Percentiles rank a stretch among this genome's conserved stretches.
phyloP scores from a whole-genome alignment of 768 basidiomycete genomes.

The Cyclocybe cylindracea region DNA sequence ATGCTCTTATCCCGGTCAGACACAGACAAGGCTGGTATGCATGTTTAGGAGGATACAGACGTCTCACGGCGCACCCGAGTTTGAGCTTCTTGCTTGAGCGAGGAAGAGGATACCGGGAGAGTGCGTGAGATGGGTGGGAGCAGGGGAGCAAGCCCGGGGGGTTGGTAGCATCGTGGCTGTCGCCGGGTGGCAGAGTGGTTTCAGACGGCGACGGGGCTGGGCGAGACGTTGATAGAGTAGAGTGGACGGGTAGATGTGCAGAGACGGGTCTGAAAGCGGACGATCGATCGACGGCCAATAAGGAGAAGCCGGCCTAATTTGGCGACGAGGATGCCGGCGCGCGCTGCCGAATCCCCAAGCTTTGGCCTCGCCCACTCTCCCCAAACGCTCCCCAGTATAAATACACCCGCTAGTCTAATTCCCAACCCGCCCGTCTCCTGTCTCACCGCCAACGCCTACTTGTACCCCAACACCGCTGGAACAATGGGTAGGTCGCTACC shows the following conservation, averaged over 20 bases:
- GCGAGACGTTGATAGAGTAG: too few species aligned
- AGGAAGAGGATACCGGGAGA: too few species aligned
- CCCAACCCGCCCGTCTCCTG: conserved; percentile 11
- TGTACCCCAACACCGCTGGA: conserved; percentile 5
- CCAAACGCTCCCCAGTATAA: conserved; percentile 30
- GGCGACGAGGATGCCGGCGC: conserved; percentile 4
- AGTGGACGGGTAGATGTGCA: too few species aligned
- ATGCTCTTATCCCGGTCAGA: background rate
- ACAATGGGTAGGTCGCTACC: conserved; percentile 39
- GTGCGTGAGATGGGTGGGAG: too few species aligned
- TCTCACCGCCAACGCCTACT: background rate
- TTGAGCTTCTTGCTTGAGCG: background rate
- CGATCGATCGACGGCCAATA: background rate
- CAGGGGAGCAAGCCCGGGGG: too few species aligned
- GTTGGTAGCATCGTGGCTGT: too few species aligned
- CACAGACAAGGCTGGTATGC: background rate
- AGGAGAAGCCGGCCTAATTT: conserved; percentile 1
- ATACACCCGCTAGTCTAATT: conserved; percentile 19
- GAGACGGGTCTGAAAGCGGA: too few species aligned
- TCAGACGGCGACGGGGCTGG: too few species aligned
- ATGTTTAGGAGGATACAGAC: background rate
- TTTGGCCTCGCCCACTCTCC: conserved; percentile 11
- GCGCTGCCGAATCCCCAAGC: conserved; percentile 33
- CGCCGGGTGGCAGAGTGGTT: too few species aligned
- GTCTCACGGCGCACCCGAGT: conserved; percentile 21